Evolutionary conservation across 2,329 filamentous ascomycete genomes (phyloP), one percentile per base, ranked within the genome.

Genomic region (Alternaria triticimaculans): DNA sequence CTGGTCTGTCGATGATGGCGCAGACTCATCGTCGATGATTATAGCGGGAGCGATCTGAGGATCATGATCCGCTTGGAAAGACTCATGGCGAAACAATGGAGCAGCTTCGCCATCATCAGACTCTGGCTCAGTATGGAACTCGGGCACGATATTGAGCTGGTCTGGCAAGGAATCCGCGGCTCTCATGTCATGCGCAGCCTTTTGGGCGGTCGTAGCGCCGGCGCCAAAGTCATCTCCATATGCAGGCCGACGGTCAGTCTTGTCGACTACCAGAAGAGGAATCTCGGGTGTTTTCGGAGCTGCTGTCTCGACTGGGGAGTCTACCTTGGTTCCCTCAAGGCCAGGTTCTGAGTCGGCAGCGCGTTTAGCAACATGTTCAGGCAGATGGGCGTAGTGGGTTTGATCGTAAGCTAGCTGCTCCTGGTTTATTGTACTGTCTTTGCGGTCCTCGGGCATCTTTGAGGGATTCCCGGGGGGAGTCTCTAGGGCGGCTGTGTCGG

Each of bases 161-260:
- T 82, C 76, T 41, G 78, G 78, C 37, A 76, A 62, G 25, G 77
- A 77, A 64, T 81, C 79, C 12, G 75, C 69, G 12, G 74, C 67
- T 48, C 72, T 67, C 30, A 72, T 65, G 26, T 78, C 72, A 62
- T 78, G 74, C 2, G 80, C 77, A 44, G 77, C 64, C 53, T 77
- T 78, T 58, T 82, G 77, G 30, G 66, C 69, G 53, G 60, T 59
- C 5, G 77, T 80, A 23, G 78, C 77, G 49, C 72, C 59, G 7
- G 69, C 49, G 7, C 77, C 78, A 63, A 80, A 76, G 63, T 81
- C 77, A 46, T 82, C 79, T 12, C 76, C 78, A 71, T 76, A 67
- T 11, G 68, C 69, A 20, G 77, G 78, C 51, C 72, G 63, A 6
- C 73, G 66, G 50, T 81, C 79, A 2, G 72, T 72, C 62, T 80